A percentile compares a stretch with the other conserved stretches of the same genome.
phyloP scores from a whole-genome alignment of 192 early-diverging fungal genomes.

The Linnemannia schmuckeri region DNA sequence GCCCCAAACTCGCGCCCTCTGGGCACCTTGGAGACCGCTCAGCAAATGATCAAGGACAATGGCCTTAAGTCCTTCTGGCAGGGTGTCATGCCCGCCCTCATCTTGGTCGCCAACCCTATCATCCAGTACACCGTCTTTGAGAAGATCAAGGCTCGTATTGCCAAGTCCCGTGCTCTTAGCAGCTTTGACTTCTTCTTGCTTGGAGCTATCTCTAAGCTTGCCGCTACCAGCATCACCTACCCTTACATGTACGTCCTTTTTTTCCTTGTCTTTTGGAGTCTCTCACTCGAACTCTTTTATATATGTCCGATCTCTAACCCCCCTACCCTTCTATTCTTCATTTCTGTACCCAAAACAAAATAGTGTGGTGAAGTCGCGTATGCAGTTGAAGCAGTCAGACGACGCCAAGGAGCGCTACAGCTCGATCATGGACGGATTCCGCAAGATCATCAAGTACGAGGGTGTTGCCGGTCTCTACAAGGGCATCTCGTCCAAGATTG shows the following conservation, averaged over 20 bases:
- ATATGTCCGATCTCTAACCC: neutral
- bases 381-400: constrained; percentile 94
- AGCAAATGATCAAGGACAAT: constrained; percentile 89
- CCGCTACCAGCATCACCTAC: constrained; percentile 95
- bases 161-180: constrained; percentile 71
- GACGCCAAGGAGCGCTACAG: constrained; percentile 82
- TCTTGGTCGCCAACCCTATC: constrained; percentile 99
- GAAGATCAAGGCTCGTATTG: constrained; percentile 81
- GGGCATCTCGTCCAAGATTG: constrained; percentile 94
- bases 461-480: constrained; percentile 90
- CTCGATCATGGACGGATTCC: constrained; percentile 89
- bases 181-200: constrained; percentile 95
- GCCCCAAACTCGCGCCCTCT: constrained; percentile 56
- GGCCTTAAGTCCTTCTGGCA: constrained; percentile 91
- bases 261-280: constrained; percentile 5
- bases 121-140: constrained; percentile 99
- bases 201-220: constrained; percentile 95
- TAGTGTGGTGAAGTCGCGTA: constrained; percentile 95
- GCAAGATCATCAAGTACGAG: constrained; percentile 92
- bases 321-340: neutral
- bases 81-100: constrained; percentile 94
- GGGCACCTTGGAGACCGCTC: constrained; percentile 65
- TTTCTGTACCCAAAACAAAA: neutral
- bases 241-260: constrained; percentile 86
- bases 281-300: neutral